These are phyloP conservation scores for Entomortierella chlamydospora DNA, from an alignment of 192 early-diverging fungal species.

Conservation along the genomic window DNA sequence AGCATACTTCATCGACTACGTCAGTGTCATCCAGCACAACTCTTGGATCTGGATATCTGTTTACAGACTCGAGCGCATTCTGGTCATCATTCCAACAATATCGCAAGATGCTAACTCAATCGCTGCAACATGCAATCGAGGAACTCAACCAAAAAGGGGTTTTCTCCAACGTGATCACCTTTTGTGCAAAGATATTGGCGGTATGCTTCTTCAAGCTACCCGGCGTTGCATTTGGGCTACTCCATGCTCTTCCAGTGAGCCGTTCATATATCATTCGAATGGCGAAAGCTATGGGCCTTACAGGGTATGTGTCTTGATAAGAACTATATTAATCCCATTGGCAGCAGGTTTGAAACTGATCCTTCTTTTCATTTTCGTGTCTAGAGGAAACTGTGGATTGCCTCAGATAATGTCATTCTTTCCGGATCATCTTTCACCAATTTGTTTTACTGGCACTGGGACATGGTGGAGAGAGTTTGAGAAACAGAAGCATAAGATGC, in stretches of 20 bases:
- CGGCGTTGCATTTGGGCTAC: constrained; percentile 56
- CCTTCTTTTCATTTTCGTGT: not conserved
- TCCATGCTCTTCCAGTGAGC: constrained; percentile 57
- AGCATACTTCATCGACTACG: constrained; percentile 37
- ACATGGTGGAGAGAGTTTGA: constrained; percentile 57
- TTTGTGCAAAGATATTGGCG: constrained; percentile 63
- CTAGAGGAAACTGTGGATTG: constrained; percentile 36
- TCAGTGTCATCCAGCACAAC: constrained; percentile 52
- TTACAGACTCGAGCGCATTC: constrained; percentile 44
- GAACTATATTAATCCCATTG: not conserved
- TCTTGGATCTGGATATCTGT: constrained; percentile 46
- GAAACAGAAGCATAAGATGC: constrained; percentile 50
- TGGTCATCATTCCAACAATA: constrained; percentile 55
- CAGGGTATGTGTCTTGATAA: constrained; percentile 21
- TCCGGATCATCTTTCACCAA: constrained; percentile 50
- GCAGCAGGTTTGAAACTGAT: not conserved
- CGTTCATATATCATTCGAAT: constrained; percentile 55
- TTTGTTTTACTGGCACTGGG: constrained; percentile 49
- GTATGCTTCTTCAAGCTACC: constrained; percentile 64
- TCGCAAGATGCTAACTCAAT: constrained; percentile 40
- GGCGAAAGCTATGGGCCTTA: constrained; percentile 43
- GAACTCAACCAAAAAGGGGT: constrained; percentile 58
- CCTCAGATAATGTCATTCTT: constrained; percentile 51
- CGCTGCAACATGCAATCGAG: constrained; percentile 58
- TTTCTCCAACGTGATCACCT: constrained; percentile 61